These are phyloP conservation scores for Eleusine coracana DNA, from an alignment of 176 grass and related monocot genomes.

Conservation along the genomic window DNA sequence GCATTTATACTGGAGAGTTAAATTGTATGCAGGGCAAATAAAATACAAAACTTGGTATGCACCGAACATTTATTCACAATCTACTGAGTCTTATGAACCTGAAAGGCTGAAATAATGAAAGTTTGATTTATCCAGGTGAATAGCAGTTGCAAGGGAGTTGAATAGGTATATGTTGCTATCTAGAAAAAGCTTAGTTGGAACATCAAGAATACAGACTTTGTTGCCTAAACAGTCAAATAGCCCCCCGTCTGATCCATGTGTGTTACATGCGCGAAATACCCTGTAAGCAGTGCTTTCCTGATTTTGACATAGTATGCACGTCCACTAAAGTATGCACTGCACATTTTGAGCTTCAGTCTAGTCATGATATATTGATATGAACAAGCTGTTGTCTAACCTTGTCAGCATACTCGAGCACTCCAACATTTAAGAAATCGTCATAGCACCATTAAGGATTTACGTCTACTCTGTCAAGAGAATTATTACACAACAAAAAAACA, in stretches of 20 bases:
- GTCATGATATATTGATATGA: conserved; percentile 96
- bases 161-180: too few species aligned
- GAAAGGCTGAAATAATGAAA: too few species aligned
- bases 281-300: conserved; percentile 80
- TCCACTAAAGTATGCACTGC: conserved; percentile 80
- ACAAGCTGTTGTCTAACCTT: conserved; percentile 94
- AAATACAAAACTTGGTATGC: too few species aligned
- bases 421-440: conserved; percentile 76
- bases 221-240: conserved; percentile 90
- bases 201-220: conserved; percentile 56
- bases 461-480: conserved; percentile 33
- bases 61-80: too few species aligned
- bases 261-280: conserved; percentile 96
- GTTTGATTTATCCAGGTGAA: too few species aligned
- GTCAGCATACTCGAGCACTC: conserved; percentile 77
- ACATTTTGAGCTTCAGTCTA: conserved; percentile 87
- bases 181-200: not conserved
- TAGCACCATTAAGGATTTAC: conserved; percentile 96
- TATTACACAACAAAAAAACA: not conserved
- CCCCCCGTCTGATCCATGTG: conserved; percentile 83
- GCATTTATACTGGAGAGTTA: too few species aligned
- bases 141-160: too few species aligned
- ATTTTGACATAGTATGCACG: conserved; percentile 87
- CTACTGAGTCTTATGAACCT: too few species aligned
- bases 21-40: too few species aligned